Evolutionary conservation across 2,329 filamentous ascomycete genomes (phyloP), one percentile per base, ranked within the genome.

Genomic region (Didymella sp.): DNA sequence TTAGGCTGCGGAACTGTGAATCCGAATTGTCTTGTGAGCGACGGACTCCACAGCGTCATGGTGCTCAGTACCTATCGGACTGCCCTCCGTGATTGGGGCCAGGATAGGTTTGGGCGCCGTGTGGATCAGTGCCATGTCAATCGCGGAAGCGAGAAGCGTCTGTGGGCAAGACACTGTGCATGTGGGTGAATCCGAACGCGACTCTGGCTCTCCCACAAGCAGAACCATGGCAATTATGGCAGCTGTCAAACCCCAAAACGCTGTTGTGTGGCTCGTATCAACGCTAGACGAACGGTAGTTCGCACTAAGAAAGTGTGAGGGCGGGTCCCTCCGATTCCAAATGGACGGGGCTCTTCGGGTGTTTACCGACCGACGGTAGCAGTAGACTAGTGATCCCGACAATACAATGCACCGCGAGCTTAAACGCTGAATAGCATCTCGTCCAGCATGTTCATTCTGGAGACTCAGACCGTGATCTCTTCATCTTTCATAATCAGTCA

Each of bases 11-110:
- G 54, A 44, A 43, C 48, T 42, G 37, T 43, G 12, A 51, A 33
- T 42, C 54, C 54, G 54, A 46, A 19, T 51, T 38, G 37, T 25
- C 37, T 31, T 57, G 43, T 48, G 37, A 51, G 48, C 54, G 47
- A 48, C 35, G 31, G 47, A 51, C 42, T 44, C 54, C 54, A 57
- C 24, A 57, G 54, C 43, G 54, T 51, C 54, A 57, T 51, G 54
- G 19, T 57, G 54, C 54, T 48, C 45, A 43, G 30, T 44, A 51
- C 54, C 54, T 57, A 57, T 57, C 54, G 54, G 54, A 57, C 27
- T 57, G 30, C 37, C 19, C 54, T 57, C 54, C 54, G 54, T 57
- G 54, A 57, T 57, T 51, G 48, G 47, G 37, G 43, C 54, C 43
- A 51, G 43, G 37, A 25, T 51, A 37, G 44, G 48, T 51, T 51